Conservation (phyloP, 192 early-diverging fungal species). For the Coemansia sp. region DNA sequence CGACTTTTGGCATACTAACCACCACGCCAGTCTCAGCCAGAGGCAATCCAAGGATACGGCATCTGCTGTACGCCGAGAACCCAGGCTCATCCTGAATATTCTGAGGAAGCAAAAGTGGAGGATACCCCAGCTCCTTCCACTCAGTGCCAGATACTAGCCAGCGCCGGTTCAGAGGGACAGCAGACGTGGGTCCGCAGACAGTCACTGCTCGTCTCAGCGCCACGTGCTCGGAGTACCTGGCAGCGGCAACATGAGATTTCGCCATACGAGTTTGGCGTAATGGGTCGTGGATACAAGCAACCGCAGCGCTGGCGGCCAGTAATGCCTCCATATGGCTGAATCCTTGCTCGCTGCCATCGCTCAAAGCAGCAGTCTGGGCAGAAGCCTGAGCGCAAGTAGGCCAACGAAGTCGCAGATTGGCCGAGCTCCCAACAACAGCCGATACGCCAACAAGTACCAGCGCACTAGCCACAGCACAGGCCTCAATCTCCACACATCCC, state of each 20-base stretch:
- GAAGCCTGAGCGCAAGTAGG: slow-evolving; percentile 24
- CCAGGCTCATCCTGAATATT: slow-evolving; percentile 10
- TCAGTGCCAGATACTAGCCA: slow-evolving; percentile 16
- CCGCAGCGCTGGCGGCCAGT: slow-evolving; percentile 29
- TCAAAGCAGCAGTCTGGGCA: not conserved
- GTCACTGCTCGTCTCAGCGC: slow-evolving; percentile 19
- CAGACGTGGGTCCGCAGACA: slow-evolving; percentile 19
- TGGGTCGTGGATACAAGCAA: slow-evolving; percentile 14
- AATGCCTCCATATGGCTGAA: slow-evolving; percentile 33
- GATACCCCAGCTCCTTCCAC: slow-evolving; percentile 27
- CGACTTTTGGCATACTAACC: slow-evolving; percentile 20
- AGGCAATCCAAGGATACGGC: slow-evolving; percentile 27
- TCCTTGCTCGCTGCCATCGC: slow-evolving; percentile 5
- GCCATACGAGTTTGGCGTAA: slow-evolving; percentile 7
- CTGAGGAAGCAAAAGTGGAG: slow-evolving; percentile 17
- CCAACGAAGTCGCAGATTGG: slow-evolving; percentile 23
- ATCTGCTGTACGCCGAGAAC: slow-evolving; percentile 46
- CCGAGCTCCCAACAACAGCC: not conserved
- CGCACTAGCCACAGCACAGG: not conserved
- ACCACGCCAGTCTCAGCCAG: slow-evolving; percentile 9
- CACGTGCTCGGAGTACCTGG: not conserved
- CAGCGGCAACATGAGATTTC: not conserved
- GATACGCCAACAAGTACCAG: slow-evolving; percentile 9
- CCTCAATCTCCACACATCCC: slow-evolving; percentile 9
- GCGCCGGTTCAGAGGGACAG: slow-evolving; percentile 15